A percentile compares a stretch with the other conserved stretches of the same genome.
Evolutionary conservation across 2,329 filamentous ascomycete species (phyloP).

Genomic region (Claviceps quebecensis): DNA sequence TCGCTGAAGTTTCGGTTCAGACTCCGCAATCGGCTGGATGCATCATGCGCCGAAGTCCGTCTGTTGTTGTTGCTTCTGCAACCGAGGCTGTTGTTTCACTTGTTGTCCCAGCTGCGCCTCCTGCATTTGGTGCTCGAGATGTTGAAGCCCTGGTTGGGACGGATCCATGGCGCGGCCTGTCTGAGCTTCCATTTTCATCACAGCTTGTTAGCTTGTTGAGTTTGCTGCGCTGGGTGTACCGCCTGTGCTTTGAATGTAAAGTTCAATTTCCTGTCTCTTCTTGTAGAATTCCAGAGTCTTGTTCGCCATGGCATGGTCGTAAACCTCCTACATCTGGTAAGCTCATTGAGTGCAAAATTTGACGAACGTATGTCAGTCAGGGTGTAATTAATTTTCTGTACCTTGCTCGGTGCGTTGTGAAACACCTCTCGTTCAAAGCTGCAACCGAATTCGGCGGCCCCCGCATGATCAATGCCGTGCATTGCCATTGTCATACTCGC

Average conservation of each 20-base stretch:
- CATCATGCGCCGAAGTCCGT: constrained; percentile 19
- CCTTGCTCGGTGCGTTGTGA: constrained; percentile 32
- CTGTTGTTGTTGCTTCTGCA: constrained; percentile 14
- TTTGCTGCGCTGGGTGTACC: constrained; percentile 18
- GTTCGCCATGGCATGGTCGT: constrained; percentile 32
- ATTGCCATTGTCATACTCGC: constrained; percentile 36
- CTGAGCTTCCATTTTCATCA: constrained; percentile 40
- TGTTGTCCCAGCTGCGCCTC: constrained; percentile 33
- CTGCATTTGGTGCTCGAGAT: constrained; percentile 46
- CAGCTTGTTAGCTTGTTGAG: constrained; percentile 30
- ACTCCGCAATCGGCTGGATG: no score
- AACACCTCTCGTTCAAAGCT: constrained; percentile 35
- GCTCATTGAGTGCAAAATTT: not conserved
- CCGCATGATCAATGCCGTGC: constrained; percentile 24
- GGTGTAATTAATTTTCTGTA: constrained; percentile 10
- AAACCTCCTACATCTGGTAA: constrained; percentile 26
- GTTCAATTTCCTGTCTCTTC: constrained; percentile 36
- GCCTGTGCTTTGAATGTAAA: constrained; percentile 28
- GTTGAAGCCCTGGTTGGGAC: constrained; percentile 39
- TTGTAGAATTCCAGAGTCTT: constrained; percentile 36
- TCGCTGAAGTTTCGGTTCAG: no score
- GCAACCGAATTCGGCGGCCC: constrained; percentile 28
- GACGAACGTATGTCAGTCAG: not conserved
- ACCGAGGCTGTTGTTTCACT: constrained; percentile 12
- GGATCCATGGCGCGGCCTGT: constrained; percentile 38